Evolutionary conservation across 371 early-diverging fungal genomes (phyloP), one percentile per base, ranked within the genome.

Genomic region (Lichtheimia corymbifera): DNA sequence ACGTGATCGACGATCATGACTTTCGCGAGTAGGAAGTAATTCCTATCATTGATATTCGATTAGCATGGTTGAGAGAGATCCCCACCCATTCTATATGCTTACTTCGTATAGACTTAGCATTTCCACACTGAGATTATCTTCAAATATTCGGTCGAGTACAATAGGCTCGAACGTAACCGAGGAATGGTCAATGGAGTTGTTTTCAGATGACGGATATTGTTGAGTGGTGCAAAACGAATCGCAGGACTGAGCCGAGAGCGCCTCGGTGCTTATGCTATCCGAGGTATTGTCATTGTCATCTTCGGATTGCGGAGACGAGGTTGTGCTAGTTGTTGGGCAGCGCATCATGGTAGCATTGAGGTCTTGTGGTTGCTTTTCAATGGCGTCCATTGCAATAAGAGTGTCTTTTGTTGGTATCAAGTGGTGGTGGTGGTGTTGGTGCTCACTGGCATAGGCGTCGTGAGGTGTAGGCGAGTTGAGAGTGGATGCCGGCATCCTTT

Each of bases 1-100:
- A 22, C 68, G 59, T 28, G 68, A 68, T 52, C 87, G 81, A 28
- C 74, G 65, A 50, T 83, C 79, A 55, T 80, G 68, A 62, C 88
- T 85, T 50, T 87, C 87, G 13, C 80, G 72, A 13, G 77, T 82
- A 7, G 88, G 87, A 27, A 84, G 70, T 58, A 86, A 61, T 50
- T 67, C 58, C 79, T 79, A 50, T 20, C 14, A n/a, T 22, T 20
- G 49, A 24, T 50, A 5, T 7, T 4, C 24, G 3, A 50, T 18
- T 11, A 50, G 20, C 47, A 47, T 20, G 20, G 4, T 20, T 12
- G 14, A 24, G 25, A 40, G 4, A 40, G 12, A 45, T 15, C 4
- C 5, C 44, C n/a, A n/a, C n/a, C 22, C 22, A 22, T 22, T 22
- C 1, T 22, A 22, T 22, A 25, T 22, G 20, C 40, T 58, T 74